A percentile compares a stretch with the other conserved stretches of the same genome.
phyloP scores from a whole-genome alignment of 768 basidiomycete genomes.

The Rhodosporidiobolus sp. region DNA sequence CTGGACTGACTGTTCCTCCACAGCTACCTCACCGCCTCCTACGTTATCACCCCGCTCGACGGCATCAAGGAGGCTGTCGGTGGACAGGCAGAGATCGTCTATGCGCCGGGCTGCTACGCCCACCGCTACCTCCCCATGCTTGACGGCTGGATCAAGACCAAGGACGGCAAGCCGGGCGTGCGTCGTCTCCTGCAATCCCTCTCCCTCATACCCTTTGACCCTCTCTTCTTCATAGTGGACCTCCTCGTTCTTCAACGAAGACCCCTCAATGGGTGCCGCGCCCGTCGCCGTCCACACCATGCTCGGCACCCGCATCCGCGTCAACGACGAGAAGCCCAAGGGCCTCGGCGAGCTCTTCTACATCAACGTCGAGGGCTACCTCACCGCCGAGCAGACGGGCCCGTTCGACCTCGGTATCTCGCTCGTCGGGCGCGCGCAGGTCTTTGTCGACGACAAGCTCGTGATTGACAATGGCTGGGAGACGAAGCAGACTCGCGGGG shows the following conservation, averaged over 20 bases:
- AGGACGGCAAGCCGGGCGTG: background rate
- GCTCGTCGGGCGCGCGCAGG: slow-evolving; percentile 23
- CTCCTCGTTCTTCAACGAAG: background rate
- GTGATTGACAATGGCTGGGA: slow-evolving; percentile 35
- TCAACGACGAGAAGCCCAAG: too few relatives aligned
- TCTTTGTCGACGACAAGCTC: slow-evolving; percentile 38
- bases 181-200: slow-evolving; percentile 34
- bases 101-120: slow-evolving; percentile 26
- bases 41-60: slow-evolving; percentile 48
- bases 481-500: background rate
- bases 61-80: slow-evolving; percentile 46
- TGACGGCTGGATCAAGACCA: slow-evolving; percentile 24
- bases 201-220: slow-evolving; percentile 2
- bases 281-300: too few relatives aligned
- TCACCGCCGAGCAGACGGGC: slow-evolving; percentile 4
- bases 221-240: background rate
- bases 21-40: slow-evolving; percentile 44
- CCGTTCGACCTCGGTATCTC: slow-evolving; percentile 25
- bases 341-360: background rate
- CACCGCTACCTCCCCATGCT: slow-evolving; percentile 36
- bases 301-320: too few relatives aligned
- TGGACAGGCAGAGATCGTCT: slow-evolving; percentile 31
- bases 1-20: too few relatives aligned
- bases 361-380: background rate
- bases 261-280: background rate